Base-by-base conservation (phyloP, 2,329 filamentous ascomycete genomes). In the Stagonosporopsis cucurbitacearum region DNA sequence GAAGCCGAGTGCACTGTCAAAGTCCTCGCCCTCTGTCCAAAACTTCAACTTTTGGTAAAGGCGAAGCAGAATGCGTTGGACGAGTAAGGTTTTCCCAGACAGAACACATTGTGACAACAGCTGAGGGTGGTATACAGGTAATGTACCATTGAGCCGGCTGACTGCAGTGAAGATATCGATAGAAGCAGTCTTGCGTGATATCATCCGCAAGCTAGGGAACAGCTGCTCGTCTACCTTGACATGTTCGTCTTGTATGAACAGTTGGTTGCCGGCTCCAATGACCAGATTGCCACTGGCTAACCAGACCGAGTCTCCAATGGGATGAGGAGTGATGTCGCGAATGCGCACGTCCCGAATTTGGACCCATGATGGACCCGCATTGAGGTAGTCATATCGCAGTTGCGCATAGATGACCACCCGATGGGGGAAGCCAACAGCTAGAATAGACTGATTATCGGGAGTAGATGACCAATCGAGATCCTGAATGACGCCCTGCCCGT, bases 391-490 rank as follows among this genome's bases (percentile, higher is more conserved):
- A 69, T 95, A 97, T 12, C 93, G 89, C 78, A 96, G 87, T 70
- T 97, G 92, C 6, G 90, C 88, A 23, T 96, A 83, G 2, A 97
- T 81, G 26, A 96, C 77, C 5, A 97, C 88, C 53, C 89, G 86
- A 62, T 93, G 90, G n/a, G 89, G 88, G 69, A 96, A 96, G 0
- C 93, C 92, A n/a, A 97, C 91, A 1, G 93, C 91, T 19, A 97
- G 80, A 51, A 97, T 92, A 1, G 91, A 94, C 69, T 96, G 92
- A 44, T 87, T 87, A 72, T 96, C 91, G 0, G 92, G 92, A 0
- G 93, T 96, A 3, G 91, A 94, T 0, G 92, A 94, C 94, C 94
- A 97, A 73, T 96, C 92, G 12, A 97, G 84, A 73, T 96, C 93
- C 60, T 89, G 87, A 36, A 97, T 92, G 6, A 83, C 84, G 65